Evolutionary conservation across 2,329 filamentous ascomycete species (phyloP).

Genomic region (Colletotrichum trifolii): DNA sequence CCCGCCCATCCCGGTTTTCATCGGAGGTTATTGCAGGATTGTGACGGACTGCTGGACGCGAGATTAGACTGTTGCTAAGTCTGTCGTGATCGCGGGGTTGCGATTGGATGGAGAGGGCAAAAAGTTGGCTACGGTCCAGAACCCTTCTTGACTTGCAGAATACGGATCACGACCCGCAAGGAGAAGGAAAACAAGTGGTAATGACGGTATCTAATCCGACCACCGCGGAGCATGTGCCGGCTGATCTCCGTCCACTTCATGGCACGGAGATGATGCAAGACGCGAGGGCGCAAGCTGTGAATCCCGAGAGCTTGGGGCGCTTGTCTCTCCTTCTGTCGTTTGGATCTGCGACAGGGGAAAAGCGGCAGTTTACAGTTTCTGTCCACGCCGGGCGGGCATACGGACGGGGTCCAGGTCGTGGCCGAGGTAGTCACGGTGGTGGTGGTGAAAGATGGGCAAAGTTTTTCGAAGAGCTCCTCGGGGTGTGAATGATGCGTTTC

Average conservation of each 20-base stretch:
- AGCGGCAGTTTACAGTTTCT: no score
- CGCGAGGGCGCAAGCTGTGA: slow-evolving; percentile 11
- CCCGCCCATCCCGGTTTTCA: slow-evolving; percentile 11
- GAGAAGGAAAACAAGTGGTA: slow-evolving; percentile 1
- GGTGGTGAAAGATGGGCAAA: slow-evolving; percentile 22
- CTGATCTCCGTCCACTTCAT: slow-evolving; percentile 11
- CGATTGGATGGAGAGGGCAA: not conserved
- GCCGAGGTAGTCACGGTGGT: not conserved
- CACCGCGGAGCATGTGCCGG: slow-evolving; percentile 18
- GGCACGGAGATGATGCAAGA: slow-evolving; percentile 26
- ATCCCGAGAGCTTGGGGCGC: slow-evolving; percentile 27
- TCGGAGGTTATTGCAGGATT: slow-evolving; percentile 16
- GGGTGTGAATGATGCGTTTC: slow-evolving; percentile 19
- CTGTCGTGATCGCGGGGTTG: not conserved
- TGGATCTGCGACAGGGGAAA: slow-evolving; percentile 28
- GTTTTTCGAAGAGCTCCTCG: slow-evolving; percentile 1
- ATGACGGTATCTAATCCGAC: slow-evolving; percentile 3
- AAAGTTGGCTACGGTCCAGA: slow-evolving; percentile 14
- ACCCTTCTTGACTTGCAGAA: slow-evolving; percentile 4
- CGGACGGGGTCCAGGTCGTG: slow-evolving; percentile 10
- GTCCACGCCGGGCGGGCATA: not conserved
- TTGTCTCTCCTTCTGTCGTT: slow-evolving; percentile 1
- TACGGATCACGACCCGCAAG: slow-evolving; percentile 8
- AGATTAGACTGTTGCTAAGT: slow-evolving; percentile 10
- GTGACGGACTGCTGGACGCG: slow-evolving; percentile 3